These are phyloP conservation scores for Microcera coccophila DNA, from an alignment of 2,329 filamentous ascomycete species.

Conservation along the genomic window DNA sequence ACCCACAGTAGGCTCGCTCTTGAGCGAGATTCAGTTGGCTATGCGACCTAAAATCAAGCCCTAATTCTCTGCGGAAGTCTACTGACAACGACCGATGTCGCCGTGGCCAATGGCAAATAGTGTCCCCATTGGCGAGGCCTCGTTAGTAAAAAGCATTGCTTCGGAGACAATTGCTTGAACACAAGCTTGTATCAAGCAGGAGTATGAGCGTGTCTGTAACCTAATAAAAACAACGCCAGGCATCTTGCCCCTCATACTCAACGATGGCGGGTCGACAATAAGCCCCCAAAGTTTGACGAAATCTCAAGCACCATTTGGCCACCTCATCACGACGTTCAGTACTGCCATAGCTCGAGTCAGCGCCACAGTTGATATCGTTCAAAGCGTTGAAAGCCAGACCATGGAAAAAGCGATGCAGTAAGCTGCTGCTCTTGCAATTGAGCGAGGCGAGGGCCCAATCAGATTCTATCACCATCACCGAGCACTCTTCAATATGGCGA, in stretches of 20 bases:
- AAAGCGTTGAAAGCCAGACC: slow-evolving; percentile 34
- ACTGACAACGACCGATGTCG: slow-evolving; percentile 55
- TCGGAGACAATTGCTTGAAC: slow-evolving; percentile 34
- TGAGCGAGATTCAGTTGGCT: slow-evolving; percentile 56
- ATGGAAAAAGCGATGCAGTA: slow-evolving; percentile 34
- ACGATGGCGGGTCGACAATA: slow-evolving; percentile 58
- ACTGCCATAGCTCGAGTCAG: slow-evolving; percentile 57
- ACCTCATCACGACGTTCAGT: slow-evolving; percentile 52
- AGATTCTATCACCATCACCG: slow-evolving; percentile 43
- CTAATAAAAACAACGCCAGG: slow-evolving; percentile 57
- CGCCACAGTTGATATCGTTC: slow-evolving; percentile 45
- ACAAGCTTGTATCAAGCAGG: slow-evolving; percentile 40
- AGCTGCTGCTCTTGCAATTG: slow-evolving; percentile 28
- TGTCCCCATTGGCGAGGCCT: slow-evolving; percentile 38
- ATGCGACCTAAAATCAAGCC: slow-evolving; percentile 49
- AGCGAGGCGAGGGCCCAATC: slow-evolving; percentile 40
- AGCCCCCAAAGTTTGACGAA: slow-evolving; percentile 51
- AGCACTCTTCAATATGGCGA: slow-evolving; percentile 49
- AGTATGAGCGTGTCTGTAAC: slow-evolving; percentile 53
- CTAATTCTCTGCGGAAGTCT: slow-evolving; percentile 52
- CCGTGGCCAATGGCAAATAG: slow-evolving; percentile 30
- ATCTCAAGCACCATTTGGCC: slow-evolving; percentile 25
- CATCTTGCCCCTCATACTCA: slow-evolving; percentile 54
- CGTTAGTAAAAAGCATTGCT: slow-evolving; percentile 29
- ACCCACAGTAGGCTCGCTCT: slow-evolving; percentile 37